Evolutionary conservation across 352 stramenopile genomes (phyloP).

Genomic region (Pythium rishiriense): DNA sequence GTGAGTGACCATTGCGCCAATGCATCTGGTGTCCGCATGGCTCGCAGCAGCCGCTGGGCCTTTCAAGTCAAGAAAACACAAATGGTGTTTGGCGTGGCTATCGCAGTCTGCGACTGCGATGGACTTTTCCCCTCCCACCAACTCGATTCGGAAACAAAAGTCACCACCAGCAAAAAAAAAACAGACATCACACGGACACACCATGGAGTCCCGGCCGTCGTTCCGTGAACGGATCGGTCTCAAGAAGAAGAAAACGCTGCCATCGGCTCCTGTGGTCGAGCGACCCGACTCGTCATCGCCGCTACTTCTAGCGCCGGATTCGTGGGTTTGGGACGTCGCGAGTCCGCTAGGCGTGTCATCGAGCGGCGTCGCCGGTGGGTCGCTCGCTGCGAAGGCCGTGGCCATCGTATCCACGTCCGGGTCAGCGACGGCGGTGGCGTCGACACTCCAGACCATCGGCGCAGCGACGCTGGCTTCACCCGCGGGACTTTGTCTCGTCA

Average conservation of each 20-base stretch:
- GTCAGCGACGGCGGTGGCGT: background rate
- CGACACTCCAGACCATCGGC: background rate
- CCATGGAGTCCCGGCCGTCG: no score
- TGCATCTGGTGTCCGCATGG: no score
- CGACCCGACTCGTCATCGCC: no score
- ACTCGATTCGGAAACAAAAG: no score
- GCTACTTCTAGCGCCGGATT: background rate
- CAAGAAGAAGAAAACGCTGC: background rate
- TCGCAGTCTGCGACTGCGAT: no score
- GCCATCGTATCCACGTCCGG: background rate
- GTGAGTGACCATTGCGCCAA: no score
- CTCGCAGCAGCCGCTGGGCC: no score
- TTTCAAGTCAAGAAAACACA: no score
- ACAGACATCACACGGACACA: no score
- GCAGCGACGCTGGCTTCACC: background rate
- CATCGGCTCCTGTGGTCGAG: background rate
- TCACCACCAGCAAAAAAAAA: no score
- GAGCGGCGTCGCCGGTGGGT: background rate
- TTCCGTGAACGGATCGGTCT: background rate
- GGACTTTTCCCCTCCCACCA: no score
- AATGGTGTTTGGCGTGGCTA: no score
- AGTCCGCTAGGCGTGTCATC: background rate
- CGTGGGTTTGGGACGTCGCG: slow-evolving; percentile 7
- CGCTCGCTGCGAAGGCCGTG: slow-evolving; percentile 2
- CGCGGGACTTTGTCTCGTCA: slow-evolving; percentile 1